A percentile compares a stretch with the other conserved stretches of the same genome.
phyloP scores from a whole-genome alignment of 176 grass and related monocot species.

The Otatea glauca region DNA sequence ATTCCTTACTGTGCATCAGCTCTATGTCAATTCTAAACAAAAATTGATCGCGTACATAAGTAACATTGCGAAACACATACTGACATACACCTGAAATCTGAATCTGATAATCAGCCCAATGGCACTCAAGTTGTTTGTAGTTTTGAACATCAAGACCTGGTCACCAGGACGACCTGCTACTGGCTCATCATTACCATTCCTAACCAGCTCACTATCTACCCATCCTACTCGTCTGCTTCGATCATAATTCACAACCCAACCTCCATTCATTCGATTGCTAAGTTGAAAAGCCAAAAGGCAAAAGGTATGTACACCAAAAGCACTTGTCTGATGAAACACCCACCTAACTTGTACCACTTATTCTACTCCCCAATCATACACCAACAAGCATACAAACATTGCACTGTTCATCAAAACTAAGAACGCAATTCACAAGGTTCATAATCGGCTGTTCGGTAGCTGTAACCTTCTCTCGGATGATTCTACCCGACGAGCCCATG shows the following conservation, averaged over 20 bases:
- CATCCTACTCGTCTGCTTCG: background rate
- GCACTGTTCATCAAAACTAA: background rate
- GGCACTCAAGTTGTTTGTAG: background rate
- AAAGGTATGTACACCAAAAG: background rate
- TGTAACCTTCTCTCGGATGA: background rate
- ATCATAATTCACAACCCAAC: background rate
- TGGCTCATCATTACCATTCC: conserved; percentile 13
- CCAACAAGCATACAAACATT: conserved; percentile 3
- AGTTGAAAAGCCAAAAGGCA: conserved; percentile 26
- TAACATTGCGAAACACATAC: background rate
- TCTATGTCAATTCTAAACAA: background rate
- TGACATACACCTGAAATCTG: background rate
- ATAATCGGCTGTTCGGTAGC: background rate
- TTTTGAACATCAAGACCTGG: background rate
- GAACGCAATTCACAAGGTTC: background rate
- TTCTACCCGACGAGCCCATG: background rate
- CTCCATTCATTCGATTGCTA: conserved; percentile 17
- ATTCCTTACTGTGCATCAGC: background rate
- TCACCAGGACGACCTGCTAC: background rate
- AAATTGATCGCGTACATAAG: background rate
- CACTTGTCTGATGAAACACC: background rate
- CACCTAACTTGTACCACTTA: conserved; percentile 2
- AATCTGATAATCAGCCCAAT: conserved; percentile 11
- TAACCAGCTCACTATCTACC: background rate
- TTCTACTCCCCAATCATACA: background rate